phyloP scores from a whole-genome alignment of 306 rosid species.

The Castanea crenata region DNA sequence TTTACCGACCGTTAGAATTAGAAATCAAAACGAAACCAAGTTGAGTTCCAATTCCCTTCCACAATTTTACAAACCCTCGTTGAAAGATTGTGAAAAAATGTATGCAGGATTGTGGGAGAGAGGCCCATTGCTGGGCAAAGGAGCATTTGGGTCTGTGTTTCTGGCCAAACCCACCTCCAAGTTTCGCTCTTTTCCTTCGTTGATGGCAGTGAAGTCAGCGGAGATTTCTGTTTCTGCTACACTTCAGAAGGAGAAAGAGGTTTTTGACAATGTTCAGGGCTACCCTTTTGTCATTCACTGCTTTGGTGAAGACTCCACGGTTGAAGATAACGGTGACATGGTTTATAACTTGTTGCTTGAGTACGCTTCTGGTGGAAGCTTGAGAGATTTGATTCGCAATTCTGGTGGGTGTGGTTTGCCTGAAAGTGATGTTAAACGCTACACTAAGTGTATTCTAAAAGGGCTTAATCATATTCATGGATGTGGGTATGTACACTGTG shows the following conservation, averaged over 20 bases:
- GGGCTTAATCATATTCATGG: conserved; percentile 22
- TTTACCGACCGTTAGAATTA: too few relatives aligned
- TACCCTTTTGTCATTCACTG: conserved; percentile 7
- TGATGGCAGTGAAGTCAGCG: conserved; percentile 24
- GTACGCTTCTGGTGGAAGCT: conserved; percentile 22
- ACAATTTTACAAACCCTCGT: too few relatives aligned
- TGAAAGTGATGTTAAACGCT: conserved; percentile 8
- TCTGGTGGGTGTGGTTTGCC: conserved; percentile 5
- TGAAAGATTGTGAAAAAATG: too few relatives aligned
- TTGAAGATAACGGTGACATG: background rate
- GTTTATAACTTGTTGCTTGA: conserved; percentile 22
- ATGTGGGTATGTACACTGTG: conserved; percentile 15
- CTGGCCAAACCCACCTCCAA: conserved; percentile 4
- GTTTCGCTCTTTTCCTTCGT: conserved; percentile 5
- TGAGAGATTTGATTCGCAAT: background rate
- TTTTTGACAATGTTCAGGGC: conserved; percentile 4
- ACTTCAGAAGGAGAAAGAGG: conserved; percentile 17
- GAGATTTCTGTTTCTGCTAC: conserved; percentile 13
- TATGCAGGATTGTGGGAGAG: background rate
- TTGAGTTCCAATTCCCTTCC: too few relatives aligned
- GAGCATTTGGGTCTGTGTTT: conserved; percentile 29
- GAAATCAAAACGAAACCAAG: too few relatives aligned
- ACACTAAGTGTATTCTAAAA: conserved; percentile 8
- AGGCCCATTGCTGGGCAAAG: conserved; percentile 16
- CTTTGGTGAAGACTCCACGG: conserved; percentile 19